Evolutionary conservation across 257 asterid genomes (phyloP).

Genomic region (Ilex aquifolium): DNA sequence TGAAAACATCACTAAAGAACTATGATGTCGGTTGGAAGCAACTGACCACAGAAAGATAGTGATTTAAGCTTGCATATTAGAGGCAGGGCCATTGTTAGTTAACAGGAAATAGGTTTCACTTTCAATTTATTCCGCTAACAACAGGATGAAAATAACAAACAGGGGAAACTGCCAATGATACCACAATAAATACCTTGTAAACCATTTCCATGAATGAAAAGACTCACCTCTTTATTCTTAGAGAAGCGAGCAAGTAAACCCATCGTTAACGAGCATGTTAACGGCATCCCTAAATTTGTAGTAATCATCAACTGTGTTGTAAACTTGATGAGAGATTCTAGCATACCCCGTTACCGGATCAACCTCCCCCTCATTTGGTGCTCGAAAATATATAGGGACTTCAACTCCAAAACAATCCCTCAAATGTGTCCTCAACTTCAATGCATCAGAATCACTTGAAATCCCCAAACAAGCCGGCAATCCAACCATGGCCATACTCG

Average conservation of each 20-base stretch:
- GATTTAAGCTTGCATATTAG: too few species aligned
- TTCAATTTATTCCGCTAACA: too few species aligned
- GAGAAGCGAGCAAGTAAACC: constrained; percentile 45
- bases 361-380: constrained; percentile 41
- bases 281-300: constrained; percentile 69
- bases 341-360: constrained; percentile 62
- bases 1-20: too few species aligned
- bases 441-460: constrained; percentile 39
- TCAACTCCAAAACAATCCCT: constrained; percentile 57
- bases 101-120: too few species aligned
- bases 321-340: constrained; percentile 90
- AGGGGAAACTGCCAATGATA: neutral
- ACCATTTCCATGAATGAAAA: neutral
- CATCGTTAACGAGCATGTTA: constrained; percentile 43
- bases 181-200: neutral
- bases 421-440: constrained; percentile 58
- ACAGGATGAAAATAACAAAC: neutral
- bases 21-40: too few species aligned
- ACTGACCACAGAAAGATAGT: too few species aligned
- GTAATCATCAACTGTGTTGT: constrained; percentile 64
- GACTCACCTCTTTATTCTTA: constrained; percentile 28
- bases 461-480: constrained; percentile 67
- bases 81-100: too few species aligned
- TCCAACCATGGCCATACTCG: constrained; percentile 94
- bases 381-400: constrained; percentile 72